Conservation (phyloP, 257 asterid genomes). For the Solanum rostratum region DNA sequence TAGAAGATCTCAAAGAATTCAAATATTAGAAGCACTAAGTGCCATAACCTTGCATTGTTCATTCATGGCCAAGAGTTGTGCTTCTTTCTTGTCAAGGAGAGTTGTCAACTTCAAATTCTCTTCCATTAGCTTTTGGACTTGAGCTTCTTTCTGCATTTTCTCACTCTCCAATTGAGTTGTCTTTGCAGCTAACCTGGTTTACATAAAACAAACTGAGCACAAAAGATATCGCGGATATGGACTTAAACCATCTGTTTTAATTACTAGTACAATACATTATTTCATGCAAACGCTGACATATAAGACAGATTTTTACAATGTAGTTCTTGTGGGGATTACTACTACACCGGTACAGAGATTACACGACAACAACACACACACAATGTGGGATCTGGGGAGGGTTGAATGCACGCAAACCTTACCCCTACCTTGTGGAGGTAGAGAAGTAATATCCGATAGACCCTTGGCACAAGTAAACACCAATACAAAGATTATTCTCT, state of each 20-base stretch:
- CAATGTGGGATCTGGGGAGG: no score
- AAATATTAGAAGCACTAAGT: slow-evolving; percentile 45
- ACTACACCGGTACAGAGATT: not conserved
- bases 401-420: no score
- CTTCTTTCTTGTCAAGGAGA: slow-evolving; percentile 91
- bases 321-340: not conserved
- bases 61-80: slow-evolving; percentile 94
- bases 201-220: slow-evolving; percentile 8
- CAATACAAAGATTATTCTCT: no score
- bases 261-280: not conserved
- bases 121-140: slow-evolving; percentile 91
- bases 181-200: slow-evolving; percentile 66
- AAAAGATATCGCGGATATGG: not conserved
- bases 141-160: slow-evolving; percentile 86
- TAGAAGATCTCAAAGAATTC: not conserved
- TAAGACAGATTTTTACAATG: not conserved
- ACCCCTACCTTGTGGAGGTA: no score
- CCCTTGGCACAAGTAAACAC: no score
- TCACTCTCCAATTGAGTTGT: slow-evolving; percentile 79
- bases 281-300: not conserved
- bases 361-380: no score
- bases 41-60: slow-evolving; percentile 99
- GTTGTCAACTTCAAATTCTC: slow-evolving; percentile 69
- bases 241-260: not conserved
- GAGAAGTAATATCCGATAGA: no score